A percentile compares a stretch with the other conserved stretches of the same genome.
Conservation (phyloP, 768 basidiomycete genomes). For the Boletus insuetus region DNA sequence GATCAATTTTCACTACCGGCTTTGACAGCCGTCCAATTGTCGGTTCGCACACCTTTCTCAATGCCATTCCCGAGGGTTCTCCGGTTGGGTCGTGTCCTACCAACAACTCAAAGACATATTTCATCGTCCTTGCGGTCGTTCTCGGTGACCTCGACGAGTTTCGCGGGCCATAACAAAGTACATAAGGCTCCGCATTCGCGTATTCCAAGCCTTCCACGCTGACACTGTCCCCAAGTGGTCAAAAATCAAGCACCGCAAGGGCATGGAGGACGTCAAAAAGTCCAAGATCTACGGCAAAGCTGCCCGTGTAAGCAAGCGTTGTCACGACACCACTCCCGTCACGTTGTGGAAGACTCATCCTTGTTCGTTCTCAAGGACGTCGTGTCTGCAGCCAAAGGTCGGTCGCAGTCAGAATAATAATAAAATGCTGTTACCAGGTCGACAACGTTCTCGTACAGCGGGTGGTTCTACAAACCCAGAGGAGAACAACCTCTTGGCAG, state of each 20-base stretch:
- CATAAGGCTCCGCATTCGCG: not conserved
- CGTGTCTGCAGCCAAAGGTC: constrained; percentile 57
- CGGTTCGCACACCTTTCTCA: not conserved
- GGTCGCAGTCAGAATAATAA: constrained; percentile 12
- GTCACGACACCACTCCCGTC: not conserved
- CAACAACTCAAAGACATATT: not conserved
- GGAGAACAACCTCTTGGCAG: constrained; percentile 51
- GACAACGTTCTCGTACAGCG: constrained; percentile 30
- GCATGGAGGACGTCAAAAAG: constrained; percentile 58
- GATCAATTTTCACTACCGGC: not conserved
- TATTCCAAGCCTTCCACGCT: not conserved
- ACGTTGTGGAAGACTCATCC: not conserved
- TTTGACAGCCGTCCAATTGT: too few species aligned
- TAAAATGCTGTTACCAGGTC: not conserved
- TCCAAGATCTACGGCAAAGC: constrained; percentile 56
- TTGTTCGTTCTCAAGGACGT: constrained; percentile 48
- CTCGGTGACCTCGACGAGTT: constrained; percentile 20
- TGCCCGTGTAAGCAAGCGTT: constrained; percentile 43
- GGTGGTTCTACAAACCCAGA: constrained; percentile 57
- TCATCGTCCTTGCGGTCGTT: constrained; percentile 20
- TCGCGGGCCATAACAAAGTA: constrained; percentile 45
- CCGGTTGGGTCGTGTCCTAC: not conserved
- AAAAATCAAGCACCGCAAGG: constrained; percentile 73
- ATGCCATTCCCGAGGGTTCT: constrained; percentile 10
- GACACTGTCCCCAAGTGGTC: constrained; percentile 56